Evolutionary conservation across 1,284 basidiomycete species (phyloP).

Genomic region (Cerrena zonata): DNA sequence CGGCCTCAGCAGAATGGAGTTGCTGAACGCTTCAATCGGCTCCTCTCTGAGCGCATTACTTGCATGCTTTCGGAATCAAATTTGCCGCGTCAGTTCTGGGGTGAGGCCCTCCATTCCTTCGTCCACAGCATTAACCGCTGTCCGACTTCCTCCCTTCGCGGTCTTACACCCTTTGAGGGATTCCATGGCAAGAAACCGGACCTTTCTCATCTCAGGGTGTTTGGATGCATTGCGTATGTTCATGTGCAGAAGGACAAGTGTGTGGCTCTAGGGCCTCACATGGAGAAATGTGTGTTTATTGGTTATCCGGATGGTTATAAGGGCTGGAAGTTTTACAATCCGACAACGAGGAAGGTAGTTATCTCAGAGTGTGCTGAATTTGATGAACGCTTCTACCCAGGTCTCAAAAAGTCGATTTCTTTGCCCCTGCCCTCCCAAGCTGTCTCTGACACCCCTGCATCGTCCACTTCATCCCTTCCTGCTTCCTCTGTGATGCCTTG

Average conservation of each 20-base stretch:
- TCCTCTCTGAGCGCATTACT: slow-evolving; percentile 12
- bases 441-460: not conserved
- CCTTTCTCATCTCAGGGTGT: slow-evolving; percentile 12
- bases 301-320: slow-evolving; percentile 28
- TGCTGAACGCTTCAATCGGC: slow-evolving; percentile 27
- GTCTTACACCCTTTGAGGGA: slow-evolving; percentile 15
- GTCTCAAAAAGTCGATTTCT: no score
- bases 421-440: no score
- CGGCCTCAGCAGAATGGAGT: slow-evolving; percentile 30
- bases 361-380: slow-evolving; percentile 24
- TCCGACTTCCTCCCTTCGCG: no score
- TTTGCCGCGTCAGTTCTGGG: slow-evolving; percentile 24
- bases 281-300: slow-evolving; percentile 31
- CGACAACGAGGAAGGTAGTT: slow-evolving; percentile 15
- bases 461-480: not conserved
- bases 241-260: slow-evolving; percentile 28
- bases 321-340: slow-evolving; percentile 22
- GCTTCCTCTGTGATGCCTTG: no score
- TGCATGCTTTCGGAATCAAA: slow-evolving; percentile 18
- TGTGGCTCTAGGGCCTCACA: slow-evolving; percentile 23
- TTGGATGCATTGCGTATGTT: slow-evolving; percentile 28
- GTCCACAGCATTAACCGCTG: slow-evolving; percentile 21
- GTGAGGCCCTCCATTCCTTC: slow-evolving; percentile 16
- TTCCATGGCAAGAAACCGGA: slow-evolving; percentile 8
- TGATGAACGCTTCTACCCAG: slow-evolving; percentile 23